Evolutionary conservation across 306 rosid genomes (phyloP).

Genomic region (Cicer pinnatifidum): DNA sequence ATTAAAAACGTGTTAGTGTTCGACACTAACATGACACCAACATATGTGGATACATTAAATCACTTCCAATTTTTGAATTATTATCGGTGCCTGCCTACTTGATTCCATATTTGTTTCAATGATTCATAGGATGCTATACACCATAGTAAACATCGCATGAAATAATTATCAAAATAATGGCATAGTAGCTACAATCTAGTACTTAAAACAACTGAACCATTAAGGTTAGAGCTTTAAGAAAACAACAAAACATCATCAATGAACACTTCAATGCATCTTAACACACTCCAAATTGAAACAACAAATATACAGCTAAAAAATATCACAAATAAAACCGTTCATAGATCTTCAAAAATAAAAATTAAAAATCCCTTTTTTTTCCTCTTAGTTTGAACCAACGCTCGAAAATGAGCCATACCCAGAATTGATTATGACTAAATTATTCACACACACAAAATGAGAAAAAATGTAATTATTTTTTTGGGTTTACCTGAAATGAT

Average conservation of each 20-base stretch:
- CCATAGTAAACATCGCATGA: not conserved
- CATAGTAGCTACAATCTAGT: constrained; percentile 34
- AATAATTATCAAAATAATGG: constrained; percentile 21
- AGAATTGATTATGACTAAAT: constrained; percentile 23
- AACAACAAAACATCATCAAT: constrained; percentile 17
- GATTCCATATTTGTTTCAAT: too few species aligned
- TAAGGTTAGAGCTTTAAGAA: not conserved
- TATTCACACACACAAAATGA: not conserved
- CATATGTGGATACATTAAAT: too few species aligned
- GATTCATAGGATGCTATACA: not conserved
- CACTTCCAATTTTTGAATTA: too few species aligned
- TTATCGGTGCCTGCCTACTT: too few species aligned
- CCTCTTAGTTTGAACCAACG: constrained; percentile 8
- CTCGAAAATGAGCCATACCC: constrained; percentile 19
- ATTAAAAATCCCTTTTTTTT: not conserved
- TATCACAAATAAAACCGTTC: constrained; percentile 19
- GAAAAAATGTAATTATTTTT: not conserved
- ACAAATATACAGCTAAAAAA: not conserved
- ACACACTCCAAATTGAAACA: constrained; percentile 37
- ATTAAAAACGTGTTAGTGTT: too few species aligned
- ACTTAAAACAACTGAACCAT: constrained; percentile 32
- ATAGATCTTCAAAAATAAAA: not conserved
- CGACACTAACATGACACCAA: too few species aligned
- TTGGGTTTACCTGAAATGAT: constrained; percentile 63
- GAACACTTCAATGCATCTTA: constrained; percentile 15